Base-by-base conservation (phyloP, 1,284 basidiomycete species). In the Leccinum angustisporum region DNA sequence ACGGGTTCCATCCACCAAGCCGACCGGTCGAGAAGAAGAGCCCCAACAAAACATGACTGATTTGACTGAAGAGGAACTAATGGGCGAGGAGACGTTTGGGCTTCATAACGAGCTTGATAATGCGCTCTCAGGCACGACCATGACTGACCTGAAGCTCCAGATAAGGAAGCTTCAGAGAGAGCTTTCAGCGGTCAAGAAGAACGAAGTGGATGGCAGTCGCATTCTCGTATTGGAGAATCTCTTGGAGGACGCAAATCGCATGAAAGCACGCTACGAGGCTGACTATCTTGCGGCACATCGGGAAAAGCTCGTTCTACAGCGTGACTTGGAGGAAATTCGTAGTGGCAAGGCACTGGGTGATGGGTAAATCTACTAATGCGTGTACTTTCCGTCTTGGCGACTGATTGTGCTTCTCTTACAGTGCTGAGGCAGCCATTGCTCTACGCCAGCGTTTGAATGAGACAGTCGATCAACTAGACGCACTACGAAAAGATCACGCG, bases 241-340 rank as follows among this genome's bases (percentile, higher is more conserved):
- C 62, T 80, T 98, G 57, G 92, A 95, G 57, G 96, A 98, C 69
- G 90, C 95, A 38, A 94, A 92, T 66, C 82, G 91, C 65, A 91
- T 94, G 86, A 96, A 97, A 78, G 81, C 86, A 40, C 82, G 93
- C 31, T 98, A 98, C 70, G 95, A 98, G 76, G 79, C 81, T 13
- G 95, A 98, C 72, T 97, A 96, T 72, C 80, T 98, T 10, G 82
- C 86, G 3, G 90, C 91, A 30, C 94, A 96, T 74, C 82, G 93
- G 30, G 90, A 92, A 75, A 91, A 90, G 73, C 81, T 97, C 27
- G 82, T 92, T 3, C 75, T 97, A 31, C 88, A 93, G 72, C 86
- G 87, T 56, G 85, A 94, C 70, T 77, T 98, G 65, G 95, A 98
- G 68, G 90, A 94, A 72, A 95, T 98, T 67, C 80, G 92, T 54